These are phyloP conservation scores for Stachybotrys elegans DNA, from an alignment of 2,329 filamentous ascomycete species.

Conservation along the genomic window DNA sequence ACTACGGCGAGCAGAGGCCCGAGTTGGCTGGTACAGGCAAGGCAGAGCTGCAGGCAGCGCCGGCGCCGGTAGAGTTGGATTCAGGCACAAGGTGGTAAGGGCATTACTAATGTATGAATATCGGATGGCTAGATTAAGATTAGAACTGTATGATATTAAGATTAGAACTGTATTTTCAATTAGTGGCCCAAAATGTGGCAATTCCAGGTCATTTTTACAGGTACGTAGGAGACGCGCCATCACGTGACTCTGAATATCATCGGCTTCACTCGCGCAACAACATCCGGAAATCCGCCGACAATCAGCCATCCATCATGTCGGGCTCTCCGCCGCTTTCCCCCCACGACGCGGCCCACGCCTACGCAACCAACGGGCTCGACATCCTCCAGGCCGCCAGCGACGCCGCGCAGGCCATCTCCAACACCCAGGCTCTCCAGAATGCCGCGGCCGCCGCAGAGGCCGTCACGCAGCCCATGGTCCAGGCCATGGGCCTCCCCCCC, in stretches of 20 bases:
- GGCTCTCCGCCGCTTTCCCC: constrained; percentile 19
- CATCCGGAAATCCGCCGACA: constrained; percentile 37
- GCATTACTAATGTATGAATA: no score
- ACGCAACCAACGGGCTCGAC: constrained; percentile 40
- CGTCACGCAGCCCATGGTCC: constrained; percentile 15
- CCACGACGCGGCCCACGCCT: constrained; percentile 32
- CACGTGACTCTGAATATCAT: constrained; percentile 14
- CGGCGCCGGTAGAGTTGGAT: not conserved
- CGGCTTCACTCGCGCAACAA: constrained; percentile 29
- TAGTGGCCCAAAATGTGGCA: no score
- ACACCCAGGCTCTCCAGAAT: constrained; percentile 32
- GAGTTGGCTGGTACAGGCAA: not conserved
- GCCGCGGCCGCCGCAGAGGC: constrained; percentile 29
- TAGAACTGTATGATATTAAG: no score
- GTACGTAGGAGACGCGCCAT: no score
- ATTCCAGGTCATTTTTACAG: no score
- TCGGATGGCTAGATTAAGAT: no score
- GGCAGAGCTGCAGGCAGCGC: not conserved
- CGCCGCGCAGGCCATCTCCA: constrained; percentile 34
- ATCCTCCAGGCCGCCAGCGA: constrained; percentile 41
- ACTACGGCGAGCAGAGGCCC: not conserved
- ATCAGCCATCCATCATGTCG: constrained; percentile 33
- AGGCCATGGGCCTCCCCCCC: constrained; percentile 5
- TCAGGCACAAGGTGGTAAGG: no score
- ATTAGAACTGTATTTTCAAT: not conserved